Evolutionary conservation across 108 stramenopile species (phyloP).

Genomic region (Nannochloropsis salina): DNA sequence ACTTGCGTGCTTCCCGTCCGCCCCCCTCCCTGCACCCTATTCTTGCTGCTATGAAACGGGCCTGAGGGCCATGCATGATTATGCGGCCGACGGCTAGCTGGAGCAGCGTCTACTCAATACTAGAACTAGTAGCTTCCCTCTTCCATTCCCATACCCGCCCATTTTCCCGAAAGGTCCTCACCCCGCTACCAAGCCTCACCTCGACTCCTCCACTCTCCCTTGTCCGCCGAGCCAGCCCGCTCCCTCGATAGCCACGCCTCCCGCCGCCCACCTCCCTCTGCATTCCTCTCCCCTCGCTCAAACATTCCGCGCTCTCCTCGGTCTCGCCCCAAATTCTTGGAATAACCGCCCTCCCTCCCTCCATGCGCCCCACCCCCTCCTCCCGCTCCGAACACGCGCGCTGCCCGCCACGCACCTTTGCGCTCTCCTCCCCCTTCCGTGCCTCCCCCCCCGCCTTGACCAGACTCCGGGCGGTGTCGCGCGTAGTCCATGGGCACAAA

Average conservation of each 20-base stretch:
- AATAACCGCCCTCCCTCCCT: not conserved
- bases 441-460: not conserved
- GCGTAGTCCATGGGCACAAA: conserved; percentile 50
- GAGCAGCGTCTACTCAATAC: not conserved
- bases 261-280: not conserved
- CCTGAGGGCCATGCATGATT: conserved; percentile 16
- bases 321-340: not conserved
- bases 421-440: not conserved
- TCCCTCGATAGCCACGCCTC: not conserved
- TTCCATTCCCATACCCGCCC: not conserved
- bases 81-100: conserved; percentile 12
- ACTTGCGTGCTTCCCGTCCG: not conserved
- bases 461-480: not conserved
- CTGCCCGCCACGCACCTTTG: not conserved
- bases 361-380: not conserved
- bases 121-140: not conserved
- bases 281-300: not conserved
- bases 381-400: not conserved
- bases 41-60: conserved; percentile 17
- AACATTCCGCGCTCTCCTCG: not conserved
- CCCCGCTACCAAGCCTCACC: not conserved
- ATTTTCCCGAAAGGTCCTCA: not conserved
- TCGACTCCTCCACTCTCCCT: not conserved
- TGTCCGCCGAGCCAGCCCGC: not conserved
- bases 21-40: not conserved